phyloP scores from a whole-genome alignment of 1,284 basidiomycete species.

The Xerocomus minutiporus region DNA sequence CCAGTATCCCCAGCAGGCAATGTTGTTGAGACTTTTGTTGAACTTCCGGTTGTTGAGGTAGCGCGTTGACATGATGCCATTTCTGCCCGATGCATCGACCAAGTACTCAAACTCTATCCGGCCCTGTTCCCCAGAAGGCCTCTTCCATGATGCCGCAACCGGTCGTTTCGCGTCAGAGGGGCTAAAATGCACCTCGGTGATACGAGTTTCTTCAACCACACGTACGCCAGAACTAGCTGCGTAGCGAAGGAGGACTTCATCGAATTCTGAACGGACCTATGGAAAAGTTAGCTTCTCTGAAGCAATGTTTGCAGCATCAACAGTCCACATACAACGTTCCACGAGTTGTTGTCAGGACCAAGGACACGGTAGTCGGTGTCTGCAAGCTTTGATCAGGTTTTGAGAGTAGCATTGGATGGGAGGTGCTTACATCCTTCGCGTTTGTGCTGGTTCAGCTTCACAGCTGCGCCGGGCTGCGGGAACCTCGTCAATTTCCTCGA shows the following conservation, averaged over 20 bases:
- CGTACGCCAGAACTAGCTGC: background rate
- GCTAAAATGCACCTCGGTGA: background rate
- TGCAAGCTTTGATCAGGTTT: background rate
- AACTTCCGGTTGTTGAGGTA: slow-evolving; percentile 2
- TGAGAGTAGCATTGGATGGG: background rate
- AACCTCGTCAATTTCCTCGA: background rate
- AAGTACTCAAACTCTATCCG: background rate
- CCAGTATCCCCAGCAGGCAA: slow-evolving; percentile 3
- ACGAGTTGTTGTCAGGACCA: background rate
- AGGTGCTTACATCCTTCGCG: slow-evolving; percentile 35
- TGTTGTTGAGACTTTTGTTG: background rate
- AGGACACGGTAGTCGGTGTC: background rate
- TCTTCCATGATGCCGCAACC: background rate
- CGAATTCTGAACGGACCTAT: background rate
- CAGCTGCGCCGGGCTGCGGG: slow-evolving; percentile 20
- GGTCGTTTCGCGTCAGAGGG: background rate
- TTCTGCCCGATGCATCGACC: slow-evolving; percentile 1
- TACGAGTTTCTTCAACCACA: background rate
- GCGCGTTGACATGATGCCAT: slow-evolving; percentile 1
- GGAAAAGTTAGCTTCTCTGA: background rate
- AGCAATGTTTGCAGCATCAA: background rate
- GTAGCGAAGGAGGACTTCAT: background rate
- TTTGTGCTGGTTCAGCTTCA: slow-evolving; percentile 36
- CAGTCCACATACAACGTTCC: background rate
- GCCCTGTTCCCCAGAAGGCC: background rate